Conservation (phyloP, 768 basidiomycete species). For the Leccinellum luteum region DNA sequence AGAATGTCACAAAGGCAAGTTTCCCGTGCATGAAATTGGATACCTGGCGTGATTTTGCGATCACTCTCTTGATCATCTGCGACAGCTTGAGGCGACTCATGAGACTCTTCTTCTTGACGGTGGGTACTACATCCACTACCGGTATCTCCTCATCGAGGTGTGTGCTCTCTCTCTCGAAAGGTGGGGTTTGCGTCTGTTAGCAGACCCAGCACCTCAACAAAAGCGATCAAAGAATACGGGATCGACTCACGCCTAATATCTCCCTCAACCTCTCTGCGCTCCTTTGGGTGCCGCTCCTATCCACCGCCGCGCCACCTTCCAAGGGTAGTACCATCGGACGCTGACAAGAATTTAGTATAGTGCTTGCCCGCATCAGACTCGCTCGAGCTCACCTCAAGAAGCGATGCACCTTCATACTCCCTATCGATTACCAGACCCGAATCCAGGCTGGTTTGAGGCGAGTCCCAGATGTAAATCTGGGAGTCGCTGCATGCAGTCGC, state of each 20-base stretch:
- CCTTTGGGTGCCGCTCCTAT: background rate
- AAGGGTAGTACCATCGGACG: conserved; percentile 2
- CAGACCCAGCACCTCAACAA: conserved; percentile 5
- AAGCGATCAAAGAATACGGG: background rate
- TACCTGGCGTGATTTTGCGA: conserved; percentile 27
- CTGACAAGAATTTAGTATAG: conserved; percentile 13
- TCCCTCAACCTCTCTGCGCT: conserved; percentile 11
- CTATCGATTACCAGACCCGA: conserved; percentile 28
- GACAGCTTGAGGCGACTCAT: conserved; percentile 15
- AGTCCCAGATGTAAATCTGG: conserved; percentile 30
- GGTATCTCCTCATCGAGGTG: conserved; percentile 4
- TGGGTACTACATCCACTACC: conserved; percentile 7
- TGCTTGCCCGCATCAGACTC: background rate
- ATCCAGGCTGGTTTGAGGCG: conserved; percentile 27
- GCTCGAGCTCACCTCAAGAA: conserved; percentile 24
- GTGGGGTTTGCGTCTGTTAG: conserved; percentile 7
- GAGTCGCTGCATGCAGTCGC: conserved; percentile 33
- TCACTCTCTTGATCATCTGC: conserved; percentile 16
- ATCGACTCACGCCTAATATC: conserved; percentile 17
- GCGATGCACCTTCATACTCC: conserved; percentile 19
- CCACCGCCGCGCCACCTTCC: background rate
- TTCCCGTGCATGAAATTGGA: conserved; percentile 1
- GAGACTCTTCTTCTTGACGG: conserved; percentile 3
- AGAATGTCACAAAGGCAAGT: conserved; percentile 23
- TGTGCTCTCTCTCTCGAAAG: conserved; percentile 5